Conservation (phyloP, 305 asterid species). For the Ilex paraguariensis region DNA sequence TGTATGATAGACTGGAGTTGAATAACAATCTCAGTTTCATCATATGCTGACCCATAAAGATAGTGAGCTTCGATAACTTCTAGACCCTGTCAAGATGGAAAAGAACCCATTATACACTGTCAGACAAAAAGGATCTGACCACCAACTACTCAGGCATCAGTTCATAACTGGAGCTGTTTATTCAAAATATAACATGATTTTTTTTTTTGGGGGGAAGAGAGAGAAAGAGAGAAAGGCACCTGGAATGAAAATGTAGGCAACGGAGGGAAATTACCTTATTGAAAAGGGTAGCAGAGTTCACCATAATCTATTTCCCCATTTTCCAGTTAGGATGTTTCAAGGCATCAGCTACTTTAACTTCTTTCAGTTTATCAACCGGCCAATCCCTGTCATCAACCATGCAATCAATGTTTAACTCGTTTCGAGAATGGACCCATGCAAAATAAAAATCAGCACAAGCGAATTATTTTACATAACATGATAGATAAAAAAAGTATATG, state of each 20-base stretch:
- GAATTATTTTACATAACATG: neutral
- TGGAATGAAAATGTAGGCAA: neutral
- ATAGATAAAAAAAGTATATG: no score
- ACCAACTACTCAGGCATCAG: no score
- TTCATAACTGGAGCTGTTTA: no score
- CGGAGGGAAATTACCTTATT: slow-evolving; percentile 57
- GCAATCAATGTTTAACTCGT: neutral
- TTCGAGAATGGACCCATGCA: no score
- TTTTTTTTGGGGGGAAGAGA: neutral
- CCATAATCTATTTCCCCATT: slow-evolving; percentile 97
- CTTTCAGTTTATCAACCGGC: slow-evolving; percentile 89
- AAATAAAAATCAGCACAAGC: no score
- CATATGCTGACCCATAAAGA: slow-evolving; percentile 89
- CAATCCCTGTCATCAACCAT: slow-evolving; percentile 56
- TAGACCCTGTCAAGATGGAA: slow-evolving; percentile 57
- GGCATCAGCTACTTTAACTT: slow-evolving; percentile 97
- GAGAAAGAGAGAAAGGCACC: neutral
- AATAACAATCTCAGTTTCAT: slow-evolving; percentile 81
- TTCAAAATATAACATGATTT: no score
- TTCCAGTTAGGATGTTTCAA: slow-evolving; percentile 99
- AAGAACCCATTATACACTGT: neutral
- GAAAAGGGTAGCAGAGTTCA: slow-evolving; percentile 96
- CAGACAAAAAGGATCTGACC: no score
- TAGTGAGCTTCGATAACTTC: slow-evolving; percentile 99
- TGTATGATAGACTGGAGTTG: slow-evolving; percentile 97